Conservation (phyloP, 2,329 filamentous ascomycete genomes). For the Aspergillus alliaceus region DNA sequence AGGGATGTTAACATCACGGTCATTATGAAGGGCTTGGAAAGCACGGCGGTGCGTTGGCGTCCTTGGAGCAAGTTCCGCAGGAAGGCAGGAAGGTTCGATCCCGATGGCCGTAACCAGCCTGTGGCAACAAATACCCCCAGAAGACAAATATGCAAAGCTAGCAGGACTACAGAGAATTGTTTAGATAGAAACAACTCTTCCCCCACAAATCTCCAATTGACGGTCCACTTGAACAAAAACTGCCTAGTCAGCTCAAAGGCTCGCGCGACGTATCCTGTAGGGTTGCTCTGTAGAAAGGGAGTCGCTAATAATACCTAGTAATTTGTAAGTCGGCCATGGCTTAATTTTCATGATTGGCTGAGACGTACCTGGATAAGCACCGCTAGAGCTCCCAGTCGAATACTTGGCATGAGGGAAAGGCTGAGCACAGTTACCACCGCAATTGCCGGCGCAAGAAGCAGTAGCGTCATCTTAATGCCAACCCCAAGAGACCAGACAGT, state of each 20-base stretch:
- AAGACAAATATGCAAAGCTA: conserved; percentile 65
- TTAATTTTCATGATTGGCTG: background rate
- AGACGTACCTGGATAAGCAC: conserved; percentile 69
- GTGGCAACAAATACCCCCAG: conserved; percentile 65
- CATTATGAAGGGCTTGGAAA: conserved; percentile 73
- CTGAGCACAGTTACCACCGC: conserved; percentile 74
- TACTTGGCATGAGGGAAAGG: conserved; percentile 63
- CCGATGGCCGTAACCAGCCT: conserved; percentile 71
- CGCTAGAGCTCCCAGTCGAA: conserved; percentile 72
- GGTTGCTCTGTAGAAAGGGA: conserved; percentile 67
- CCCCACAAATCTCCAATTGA: conserved; percentile 96
- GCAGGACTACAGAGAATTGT: conserved; percentile 66
- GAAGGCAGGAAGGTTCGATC: conserved; percentile 59
- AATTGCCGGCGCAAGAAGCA: conserved; percentile 80
- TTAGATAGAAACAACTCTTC: conserved; percentile 76
- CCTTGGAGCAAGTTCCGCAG: conserved; percentile 53
- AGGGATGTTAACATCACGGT: conserved; percentile 76
- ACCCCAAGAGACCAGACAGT: conserved; percentile 75
- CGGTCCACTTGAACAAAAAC: conserved; percentile 97
- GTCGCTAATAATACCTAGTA: conserved; percentile 54
- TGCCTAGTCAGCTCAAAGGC: conserved; percentile 89
- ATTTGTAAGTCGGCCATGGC: conserved; percentile 1
- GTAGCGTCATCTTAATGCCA: conserved; percentile 91
- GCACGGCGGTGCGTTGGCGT: conserved; percentile 54
- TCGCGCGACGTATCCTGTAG: conserved; percentile 70